Percentiles rank a stretch among this genome's conserved stretches.
These are phyloP conservation scores for Solanum gandarillasii DNA, from an alignment of 257 asterid genomes.

Conservation along the genomic window DNA sequence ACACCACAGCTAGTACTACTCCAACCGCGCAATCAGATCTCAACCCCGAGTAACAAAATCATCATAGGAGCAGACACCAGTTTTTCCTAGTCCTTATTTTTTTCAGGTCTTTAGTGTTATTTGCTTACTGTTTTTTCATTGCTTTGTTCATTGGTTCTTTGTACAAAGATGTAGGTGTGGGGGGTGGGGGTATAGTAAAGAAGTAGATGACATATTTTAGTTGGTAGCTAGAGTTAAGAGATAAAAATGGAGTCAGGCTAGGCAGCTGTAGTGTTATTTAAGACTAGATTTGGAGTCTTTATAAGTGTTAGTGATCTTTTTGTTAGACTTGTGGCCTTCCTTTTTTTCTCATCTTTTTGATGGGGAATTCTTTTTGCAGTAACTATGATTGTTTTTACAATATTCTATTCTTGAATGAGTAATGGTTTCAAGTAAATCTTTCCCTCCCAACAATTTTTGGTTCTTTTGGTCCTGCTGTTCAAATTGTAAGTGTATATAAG, in stretches of 20 bases:
- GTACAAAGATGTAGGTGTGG: constrained; percentile 8
- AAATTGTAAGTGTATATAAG: neutral
- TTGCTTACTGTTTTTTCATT: constrained; percentile 1
- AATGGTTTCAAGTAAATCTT: neutral
- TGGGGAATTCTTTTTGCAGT: constrained; percentile 14
- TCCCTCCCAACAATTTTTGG: neutral
- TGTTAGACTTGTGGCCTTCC: neutral
- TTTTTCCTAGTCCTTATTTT: neutral
- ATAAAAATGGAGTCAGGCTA: constrained; percentile 7
- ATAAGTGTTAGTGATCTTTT: neutral
- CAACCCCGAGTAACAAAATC: neutral
- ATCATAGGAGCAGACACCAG: neutral
- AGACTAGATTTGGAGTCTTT: constrained; percentile 9
- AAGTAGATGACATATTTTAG: constrained; percentile 17
- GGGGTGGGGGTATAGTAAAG: constrained; percentile 3
- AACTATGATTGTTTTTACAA: neutral
- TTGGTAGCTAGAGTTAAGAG: neutral
- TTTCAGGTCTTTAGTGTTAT: neutral
- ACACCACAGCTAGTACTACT: neutral
- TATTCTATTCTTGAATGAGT: neutral
- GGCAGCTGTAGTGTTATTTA: constrained; percentile 14
- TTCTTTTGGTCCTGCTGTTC: neutral
- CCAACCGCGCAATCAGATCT: neutral
- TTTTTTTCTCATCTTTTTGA: neutral
- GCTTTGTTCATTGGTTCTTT: constrained; percentile 35